A percentile compares a stretch with the other conserved stretches of the same genome.
phyloP scores from a whole-genome alignment of 805 yeast genomes.

The Schwanniomyces pseudopolymorphus region DNA sequence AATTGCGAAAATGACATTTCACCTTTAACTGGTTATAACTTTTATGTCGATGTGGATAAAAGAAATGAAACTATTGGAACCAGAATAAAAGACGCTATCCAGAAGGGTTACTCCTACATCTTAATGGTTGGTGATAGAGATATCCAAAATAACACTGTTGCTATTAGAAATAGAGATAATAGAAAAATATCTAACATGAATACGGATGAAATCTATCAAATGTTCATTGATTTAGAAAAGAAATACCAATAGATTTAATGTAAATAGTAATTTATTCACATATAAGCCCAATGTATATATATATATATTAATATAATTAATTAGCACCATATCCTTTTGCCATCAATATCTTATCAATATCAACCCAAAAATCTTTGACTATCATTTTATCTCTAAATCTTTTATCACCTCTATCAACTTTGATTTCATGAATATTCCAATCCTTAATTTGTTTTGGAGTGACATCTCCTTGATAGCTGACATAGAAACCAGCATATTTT shows the following conservation, averaged over 20 bases:
- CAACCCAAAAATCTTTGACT: conserved; percentile 81
- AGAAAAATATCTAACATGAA: conserved; percentile 46
- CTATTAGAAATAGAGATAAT: conserved; percentile 60
- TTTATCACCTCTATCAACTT: conserved; percentile 71
- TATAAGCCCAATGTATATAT: not conserved
- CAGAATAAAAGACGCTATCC: conserved; percentile 76
- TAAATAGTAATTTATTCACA: conserved; percentile 3
- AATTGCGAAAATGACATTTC: conserved; percentile 39
- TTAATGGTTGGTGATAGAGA: conserved; percentile 90
- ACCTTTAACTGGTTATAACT: conserved; percentile 57
- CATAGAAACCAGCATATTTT: conserved; percentile 77
- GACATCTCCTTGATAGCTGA: conserved; percentile 74
- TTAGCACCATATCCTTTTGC: conserved; percentile 54
- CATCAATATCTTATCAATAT: conserved; percentile 70
- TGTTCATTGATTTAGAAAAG: conserved; percentile 59
- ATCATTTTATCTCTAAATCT: conserved; percentile 89
- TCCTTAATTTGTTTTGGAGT: conserved; percentile 72
- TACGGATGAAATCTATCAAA: conserved; percentile 49
- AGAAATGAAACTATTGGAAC: conserved; percentile 78
- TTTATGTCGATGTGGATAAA: conserved; percentile 72
- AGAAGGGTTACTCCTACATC: conserved; percentile 73
- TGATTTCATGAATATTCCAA: conserved; percentile 86
- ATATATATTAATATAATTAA: not conserved
- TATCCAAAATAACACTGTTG: conserved; percentile 53
- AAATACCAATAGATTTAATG: conserved; percentile 30